These are phyloP conservation scores for Coemansia umbellata DNA, from an alignment of 192 early-diverging fungal species.

Conservation along the genomic window DNA sequence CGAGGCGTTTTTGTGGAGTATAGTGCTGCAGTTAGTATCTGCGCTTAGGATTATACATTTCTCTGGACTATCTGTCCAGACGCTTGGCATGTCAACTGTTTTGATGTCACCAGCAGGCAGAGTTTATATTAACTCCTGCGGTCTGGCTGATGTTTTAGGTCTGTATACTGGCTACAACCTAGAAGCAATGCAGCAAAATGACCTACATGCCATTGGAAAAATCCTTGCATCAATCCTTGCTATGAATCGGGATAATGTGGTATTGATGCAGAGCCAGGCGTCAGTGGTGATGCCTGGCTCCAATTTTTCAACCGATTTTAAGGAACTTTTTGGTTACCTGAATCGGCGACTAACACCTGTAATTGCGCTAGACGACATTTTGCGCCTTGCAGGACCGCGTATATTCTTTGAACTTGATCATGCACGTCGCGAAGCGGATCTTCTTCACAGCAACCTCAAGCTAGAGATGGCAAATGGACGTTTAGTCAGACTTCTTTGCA, in stretches of 20 bases:
- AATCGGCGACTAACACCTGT: conserved; percentile 35
- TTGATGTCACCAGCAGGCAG: conserved; percentile 82
- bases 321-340: conserved; percentile 68
- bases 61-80: conserved; percentile 72
- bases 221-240: conserved; percentile 22
- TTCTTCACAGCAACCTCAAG: conserved; percentile 71
- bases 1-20: conserved; percentile 37
- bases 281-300: conserved; percentile 70
- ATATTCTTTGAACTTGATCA: conserved; percentile 45
- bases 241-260: conserved; percentile 14
- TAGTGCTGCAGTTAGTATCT: conserved; percentile 31
- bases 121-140: conserved; percentile 37
- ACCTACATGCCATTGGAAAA: conserved; percentile 34
- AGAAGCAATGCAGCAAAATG: conserved; percentile 21
- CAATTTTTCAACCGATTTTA: conserved; percentile 74
- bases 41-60: conserved; percentile 76
- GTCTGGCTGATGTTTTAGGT: conserved; percentile 34
- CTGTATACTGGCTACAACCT: conserved; percentile 5
- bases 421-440: conserved; percentile 59
- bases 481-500: conserved; percentile 79
- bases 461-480: conserved; percentile 92
- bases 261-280: conserved; percentile 17
- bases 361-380: conserved; percentile 34
- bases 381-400: conserved; percentile 43
- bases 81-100: conserved; percentile 80